Evolutionary conservation across 257 asterid species (phyloP).

Genomic region (Solanum chaucha): DNA sequence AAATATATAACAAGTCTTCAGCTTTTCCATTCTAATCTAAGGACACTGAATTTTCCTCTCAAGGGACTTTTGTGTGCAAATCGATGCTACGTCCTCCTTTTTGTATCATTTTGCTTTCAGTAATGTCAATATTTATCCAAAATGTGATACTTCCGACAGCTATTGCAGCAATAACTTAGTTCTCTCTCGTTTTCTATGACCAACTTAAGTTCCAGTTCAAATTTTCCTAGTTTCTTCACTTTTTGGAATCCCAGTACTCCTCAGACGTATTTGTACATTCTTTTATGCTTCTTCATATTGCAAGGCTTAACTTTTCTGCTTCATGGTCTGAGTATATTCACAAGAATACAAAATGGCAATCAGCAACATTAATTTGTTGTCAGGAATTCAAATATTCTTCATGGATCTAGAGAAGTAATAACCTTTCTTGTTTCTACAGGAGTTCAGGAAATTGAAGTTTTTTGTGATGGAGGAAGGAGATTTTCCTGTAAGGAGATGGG

Average conservation of each 20-base stretch:
- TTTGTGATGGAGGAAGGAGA: constrained; percentile 37
- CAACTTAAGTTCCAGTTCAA: background rate
- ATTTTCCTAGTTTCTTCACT: constrained; percentile 5
- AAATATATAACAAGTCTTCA: background rate
- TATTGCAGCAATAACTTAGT: background rate
- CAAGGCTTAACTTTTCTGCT: background rate
- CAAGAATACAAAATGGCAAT: background rate
- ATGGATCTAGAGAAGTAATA: background rate
- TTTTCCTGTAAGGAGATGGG: constrained; percentile 42
- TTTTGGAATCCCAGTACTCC: background rate
- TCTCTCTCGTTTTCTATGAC: background rate
- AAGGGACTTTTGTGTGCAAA: background rate
- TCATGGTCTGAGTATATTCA: background rate
- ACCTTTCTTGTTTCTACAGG: background rate
- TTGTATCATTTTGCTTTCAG: background rate
- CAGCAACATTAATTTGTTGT: background rate
- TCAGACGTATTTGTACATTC: background rate
- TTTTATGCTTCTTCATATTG: background rate
- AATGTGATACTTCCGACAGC: background rate
- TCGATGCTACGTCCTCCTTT: background rate
- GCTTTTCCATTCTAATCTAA: background rate
- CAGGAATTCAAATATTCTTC: background rate
- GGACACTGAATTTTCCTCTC: background rate
- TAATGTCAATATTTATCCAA: background rate
- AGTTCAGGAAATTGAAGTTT: background rate